Evolutionary conservation across 2,329 filamentous ascomycete genomes (phyloP).

Genomic region (Graphilbum fragrans): DNA sequence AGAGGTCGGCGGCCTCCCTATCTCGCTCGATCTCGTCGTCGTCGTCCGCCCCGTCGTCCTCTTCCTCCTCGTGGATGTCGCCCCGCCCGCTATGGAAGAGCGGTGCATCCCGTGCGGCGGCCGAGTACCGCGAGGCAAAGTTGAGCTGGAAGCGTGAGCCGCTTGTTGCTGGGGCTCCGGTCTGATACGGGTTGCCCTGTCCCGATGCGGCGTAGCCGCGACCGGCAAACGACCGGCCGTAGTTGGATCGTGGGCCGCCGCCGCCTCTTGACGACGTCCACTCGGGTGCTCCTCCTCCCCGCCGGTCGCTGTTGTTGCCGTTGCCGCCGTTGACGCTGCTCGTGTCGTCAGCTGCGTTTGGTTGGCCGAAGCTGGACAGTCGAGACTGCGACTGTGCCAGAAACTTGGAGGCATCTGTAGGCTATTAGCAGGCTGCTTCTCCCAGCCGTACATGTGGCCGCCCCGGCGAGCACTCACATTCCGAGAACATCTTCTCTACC

Average conservation of each 20-base stretch:
- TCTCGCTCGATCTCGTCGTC: slow-evolving; percentile 88
- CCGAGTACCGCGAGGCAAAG: slow-evolving; percentile 65
- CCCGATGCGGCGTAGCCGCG: slow-evolving; percentile 19
- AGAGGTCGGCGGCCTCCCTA: slow-evolving; percentile 85
- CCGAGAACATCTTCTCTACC: slow-evolving; percentile 60
- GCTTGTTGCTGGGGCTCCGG: too few species aligned
- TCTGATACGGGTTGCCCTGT: slow-evolving; percentile 68
- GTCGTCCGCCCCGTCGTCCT: slow-evolving; percentile 77
- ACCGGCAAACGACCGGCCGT: slow-evolving; percentile 28
- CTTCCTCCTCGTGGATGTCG: slow-evolving; percentile 68
- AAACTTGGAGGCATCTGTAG: slow-evolving; percentile 84
- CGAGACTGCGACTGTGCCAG: slow-evolving; percentile 93
- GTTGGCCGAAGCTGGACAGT: slow-evolving; percentile 59
- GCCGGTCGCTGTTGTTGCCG: slow-evolving; percentile 11
- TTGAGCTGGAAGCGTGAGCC: slow-evolving; percentile 56
- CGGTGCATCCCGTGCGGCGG: slow-evolving; percentile 64
- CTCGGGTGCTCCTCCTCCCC: slow-evolving; percentile 19
- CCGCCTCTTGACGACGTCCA: slow-evolving; percentile 19
- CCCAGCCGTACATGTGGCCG: too few species aligned
- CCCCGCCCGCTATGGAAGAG: slow-evolving; percentile 90
- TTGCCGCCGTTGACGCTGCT: slow-evolving; percentile 20
- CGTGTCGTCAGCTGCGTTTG: slow-evolving; percentile 31
- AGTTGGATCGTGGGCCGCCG: slow-evolving; percentile 17
- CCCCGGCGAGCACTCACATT: slow-evolving; percentile 53
- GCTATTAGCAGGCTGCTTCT: background rate